Evolutionary conservation across 257 asterid species (phyloP).

Genomic region (Nicotiana otophora): DNA sequence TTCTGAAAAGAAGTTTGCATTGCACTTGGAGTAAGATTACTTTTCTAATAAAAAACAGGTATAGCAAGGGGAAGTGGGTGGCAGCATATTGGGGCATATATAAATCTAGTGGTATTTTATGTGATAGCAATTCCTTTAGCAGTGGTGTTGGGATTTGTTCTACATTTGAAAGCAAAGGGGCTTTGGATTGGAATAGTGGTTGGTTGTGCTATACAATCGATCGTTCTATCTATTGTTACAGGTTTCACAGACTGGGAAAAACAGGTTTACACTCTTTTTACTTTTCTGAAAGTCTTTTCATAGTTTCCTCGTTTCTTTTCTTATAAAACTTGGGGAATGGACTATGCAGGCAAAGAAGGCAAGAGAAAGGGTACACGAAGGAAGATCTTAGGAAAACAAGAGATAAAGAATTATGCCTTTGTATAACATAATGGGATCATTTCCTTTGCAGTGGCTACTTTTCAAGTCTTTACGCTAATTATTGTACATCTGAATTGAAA

Average conservation of each 20-base stretch:
- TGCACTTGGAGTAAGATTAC: background rate
- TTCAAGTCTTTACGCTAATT: background rate
- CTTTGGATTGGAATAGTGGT: conserved; percentile 49
- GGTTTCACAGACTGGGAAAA: conserved; percentile 37
- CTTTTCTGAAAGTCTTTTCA: background rate
- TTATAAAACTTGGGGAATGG: background rate
- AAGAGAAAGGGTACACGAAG: conserved; percentile 13
- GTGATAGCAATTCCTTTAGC: conserved; percentile 46
- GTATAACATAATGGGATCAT: background rate
- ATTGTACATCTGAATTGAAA: background rate
- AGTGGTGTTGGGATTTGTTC: conserved; percentile 26
- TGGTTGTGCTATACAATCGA: conserved; percentile 30
- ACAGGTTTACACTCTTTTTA: conserved; percentile 13
- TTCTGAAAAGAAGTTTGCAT: background rate
- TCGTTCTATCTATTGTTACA: conserved; percentile 32
- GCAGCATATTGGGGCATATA: conserved; percentile 54
- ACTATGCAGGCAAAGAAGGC: conserved; percentile 26
- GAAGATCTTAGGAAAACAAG: background rate
- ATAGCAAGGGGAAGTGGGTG: conserved; percentile 62
- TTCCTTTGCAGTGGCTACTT: background rate
- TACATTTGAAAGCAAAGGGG: conserved; percentile 39
- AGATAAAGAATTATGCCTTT: background rate
- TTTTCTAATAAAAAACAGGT: conserved; percentile 21
- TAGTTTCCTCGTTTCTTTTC: background rate
- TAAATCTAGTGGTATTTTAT: conserved; percentile 47